These are phyloP conservation scores for Lachancea meyersii DNA, from an alignment of 805 yeast species.

Conservation along the genomic window DNA sequence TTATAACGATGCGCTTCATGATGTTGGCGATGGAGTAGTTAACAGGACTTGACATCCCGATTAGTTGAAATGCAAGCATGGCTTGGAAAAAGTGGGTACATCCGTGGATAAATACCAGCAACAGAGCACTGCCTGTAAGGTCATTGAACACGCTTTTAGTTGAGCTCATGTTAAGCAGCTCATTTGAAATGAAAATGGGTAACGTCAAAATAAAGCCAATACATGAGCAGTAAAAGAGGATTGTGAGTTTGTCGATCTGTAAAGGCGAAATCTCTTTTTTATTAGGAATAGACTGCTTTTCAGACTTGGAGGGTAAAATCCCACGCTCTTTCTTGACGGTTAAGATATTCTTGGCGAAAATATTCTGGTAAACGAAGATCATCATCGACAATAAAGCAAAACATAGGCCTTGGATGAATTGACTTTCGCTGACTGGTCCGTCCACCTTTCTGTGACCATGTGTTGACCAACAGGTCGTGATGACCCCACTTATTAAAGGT, in stretches of 20 bases:
- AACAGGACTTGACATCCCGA: slow-evolving; percentile 67
- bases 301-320: slow-evolving; percentile 19
- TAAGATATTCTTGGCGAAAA: slow-evolving; percentile 68
- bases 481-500: slow-evolving; percentile 80
- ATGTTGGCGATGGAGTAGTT: slow-evolving; percentile 77
- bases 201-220: slow-evolving; percentile 62
- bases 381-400: slow-evolving; percentile 40
- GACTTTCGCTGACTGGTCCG: neutral
- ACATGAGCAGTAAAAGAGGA: slow-evolving; percentile 62
- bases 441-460: slow-evolving; percentile 5
- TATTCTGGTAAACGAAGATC: slow-evolving; percentile 72
- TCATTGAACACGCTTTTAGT: slow-evolving; percentile 26
- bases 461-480: slow-evolving; percentile 59
- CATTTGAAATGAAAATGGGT: slow-evolving; percentile 59
- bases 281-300: slow-evolving; percentile 18
- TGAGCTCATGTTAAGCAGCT: slow-evolving; percentile 32
- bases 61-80: slow-evolving; percentile 66
- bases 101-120: slow-evolving; percentile 54
- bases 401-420: slow-evolving; percentile 30
- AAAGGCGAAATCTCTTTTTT: slow-evolving; percentile 22
- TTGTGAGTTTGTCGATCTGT: slow-evolving; percentile 62
- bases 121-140: slow-evolving; percentile 26
- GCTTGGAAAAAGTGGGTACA: slow-evolving; percentile 65
- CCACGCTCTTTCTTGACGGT: slow-evolving; percentile 38
- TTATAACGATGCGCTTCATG: slow-evolving; percentile 65